Evolutionary conservation across 2,329 filamentous ascomycete genomes (phyloP), one percentile per base, ranked within the genome.

Genomic region (Sclerotinia trifoliorum): DNA sequence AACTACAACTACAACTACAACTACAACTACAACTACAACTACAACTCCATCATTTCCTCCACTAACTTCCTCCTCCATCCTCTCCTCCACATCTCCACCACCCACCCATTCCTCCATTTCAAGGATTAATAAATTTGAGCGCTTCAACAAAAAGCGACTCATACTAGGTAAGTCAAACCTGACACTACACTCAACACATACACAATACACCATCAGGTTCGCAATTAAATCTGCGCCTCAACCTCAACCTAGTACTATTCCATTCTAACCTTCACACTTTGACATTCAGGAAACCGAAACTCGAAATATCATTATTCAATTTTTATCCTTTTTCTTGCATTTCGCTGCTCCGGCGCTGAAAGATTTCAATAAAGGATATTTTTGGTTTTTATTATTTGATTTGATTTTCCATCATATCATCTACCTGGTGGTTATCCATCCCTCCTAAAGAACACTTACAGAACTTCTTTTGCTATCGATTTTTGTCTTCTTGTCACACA

Each of bases 231-330:
- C 5, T 61, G 35, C 44, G 26, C 58, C 26, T 49, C 42, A 32
- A 49, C 57, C 55, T 55, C 26, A 39, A 57, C 54, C 55, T 42
- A 19, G 35, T 26, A 42, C 35, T 1, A 19, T 58, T 58, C 44
- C n/a, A 49, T 49, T 61, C 58, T 49, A 49, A 61, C 44, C 44
- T 35, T 49, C 21, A 11, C 57, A n/a, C 57, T 61, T 49, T 35
- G 29, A 32, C 57, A 11, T 35, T 49, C 6, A 15, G 57, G 42
- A 10, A 15, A n/a, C 17, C 21, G 29, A 61, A 61, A 48, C 19
- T 48, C 57, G n/a, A 61, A 61, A 49, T 32, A 49, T 17, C 15
- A 49, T 24, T 24, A 48, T 49, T 49, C 58, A 32, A 19, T 61
- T 29, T 29, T 35, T 49, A 61, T 46, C 46, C 58, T 49, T 35